Evolutionary conservation across 257 asterid species (phyloP), one percentile per base, ranked within the genome.

Genomic region (Scutellaria minor): DNA sequence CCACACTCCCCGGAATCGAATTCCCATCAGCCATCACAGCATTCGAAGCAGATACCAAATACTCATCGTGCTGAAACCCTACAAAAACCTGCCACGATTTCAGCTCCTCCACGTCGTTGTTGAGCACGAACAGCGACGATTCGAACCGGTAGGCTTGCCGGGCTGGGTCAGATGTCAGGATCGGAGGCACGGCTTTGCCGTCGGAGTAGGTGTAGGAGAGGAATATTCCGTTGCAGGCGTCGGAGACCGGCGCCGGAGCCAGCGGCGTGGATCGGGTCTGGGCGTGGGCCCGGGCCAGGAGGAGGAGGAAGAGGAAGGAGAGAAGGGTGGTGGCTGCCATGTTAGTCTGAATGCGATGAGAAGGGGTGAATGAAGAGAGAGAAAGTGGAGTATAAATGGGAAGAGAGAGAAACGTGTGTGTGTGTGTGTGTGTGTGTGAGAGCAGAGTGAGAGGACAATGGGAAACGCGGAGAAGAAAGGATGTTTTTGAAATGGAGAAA

Each of bases 71-170:
- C 77, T 81, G 88, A 37, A 94, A 94, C 11, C 99, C 98, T 6
- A 94, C 96, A 51, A 81, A 92, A 0, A 83, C 98, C 70, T 83
- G 87, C 99, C 99, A 94, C 0, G 90, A 83, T 63, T 88, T 83
- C 15, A 94, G 89, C 71, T 90, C 96, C 0, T 84, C 88, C 0
- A 76, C 63, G 46, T 93, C 97, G 82, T 92, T 89, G 89, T 94
- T 94, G 45, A 85, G 84, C 1, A 90, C 56, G 5, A 52, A 20
- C 6, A 94, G 73, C 8, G 82, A 60, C 3, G 99, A 91, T 39
- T 94, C 85, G 77, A 94, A 94, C 0, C 96, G 86, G 80, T 91
- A 91, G 0, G 90, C 82, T 67, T 94, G 99, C 5, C 52, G 71
- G 24, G 81, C 2, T 52, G 83, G 84, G 42, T 72, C 13, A 35